Evolutionary conservation across 371 early-diverging fungal genomes (phyloP).

Genomic region (Mortierella sp.): DNA sequence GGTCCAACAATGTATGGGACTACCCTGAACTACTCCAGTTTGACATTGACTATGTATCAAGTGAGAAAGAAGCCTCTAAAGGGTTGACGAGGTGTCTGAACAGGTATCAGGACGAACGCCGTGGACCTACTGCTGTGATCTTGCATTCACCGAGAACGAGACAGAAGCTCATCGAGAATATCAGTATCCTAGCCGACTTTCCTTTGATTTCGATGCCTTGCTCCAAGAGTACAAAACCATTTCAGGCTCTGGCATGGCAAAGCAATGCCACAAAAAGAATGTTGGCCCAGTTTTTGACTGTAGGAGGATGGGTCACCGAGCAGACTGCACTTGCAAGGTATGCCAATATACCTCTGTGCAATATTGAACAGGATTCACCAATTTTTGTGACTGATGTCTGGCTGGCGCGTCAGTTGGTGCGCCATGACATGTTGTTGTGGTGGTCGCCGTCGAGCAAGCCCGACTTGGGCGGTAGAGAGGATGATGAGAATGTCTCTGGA

Average conservation of each 20-base stretch:
- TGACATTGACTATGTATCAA: constrained; percentile 60
- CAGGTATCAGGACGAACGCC: constrained; percentile 69
- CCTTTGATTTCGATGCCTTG: constrained; percentile 77
- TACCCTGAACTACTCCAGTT: constrained; percentile 64
- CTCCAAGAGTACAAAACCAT: constrained; percentile 62
- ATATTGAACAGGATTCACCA: constrained; percentile 85
- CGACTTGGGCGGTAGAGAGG: constrained; percentile 93
- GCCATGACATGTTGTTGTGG: constrained; percentile 90
- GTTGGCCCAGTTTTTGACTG: constrained; percentile 77
- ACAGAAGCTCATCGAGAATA: constrained; percentile 63
- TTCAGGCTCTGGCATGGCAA: constrained; percentile 92
- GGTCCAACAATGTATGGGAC: constrained; percentile 63
- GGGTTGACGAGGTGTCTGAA: constrained; percentile 44
- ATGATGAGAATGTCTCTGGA: constrained; percentile 77
- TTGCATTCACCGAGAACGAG: constrained; percentile 69
- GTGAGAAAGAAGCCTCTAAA: constrained; percentile 70
- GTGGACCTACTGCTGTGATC: constrained; percentile 80
- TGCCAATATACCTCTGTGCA: constrained; percentile 91
- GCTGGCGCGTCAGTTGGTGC: constrained; percentile 81
- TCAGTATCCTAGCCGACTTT: constrained; percentile 71
- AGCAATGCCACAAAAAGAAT: constrained; percentile 74
- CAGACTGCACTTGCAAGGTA: constrained; percentile 84
- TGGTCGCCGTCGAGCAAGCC: constrained; percentile 86
- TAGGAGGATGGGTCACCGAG: constrained; percentile 81
- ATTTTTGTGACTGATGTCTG: constrained; percentile 86